Percentiles rank a stretch among this genome's conserved stretches.
Evolutionary conservation across 768 basidiomycete species (phyloP).

Genomic region (Kwoniella sp.): DNA sequence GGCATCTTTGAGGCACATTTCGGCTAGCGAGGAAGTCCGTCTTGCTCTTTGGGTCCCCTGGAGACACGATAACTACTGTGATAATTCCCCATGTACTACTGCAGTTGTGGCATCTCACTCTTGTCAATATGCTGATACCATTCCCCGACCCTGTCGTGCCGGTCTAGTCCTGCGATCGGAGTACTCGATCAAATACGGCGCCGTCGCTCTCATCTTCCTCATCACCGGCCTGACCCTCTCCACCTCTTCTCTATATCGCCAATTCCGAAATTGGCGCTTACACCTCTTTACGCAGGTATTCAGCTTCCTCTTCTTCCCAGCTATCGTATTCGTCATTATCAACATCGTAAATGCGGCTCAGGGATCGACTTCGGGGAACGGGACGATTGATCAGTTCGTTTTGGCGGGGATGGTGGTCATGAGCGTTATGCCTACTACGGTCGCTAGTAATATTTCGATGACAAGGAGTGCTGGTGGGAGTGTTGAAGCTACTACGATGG

Average conservation of each 20-base stretch:
- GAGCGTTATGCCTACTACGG: constrained; percentile 45
- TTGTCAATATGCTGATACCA: too few relatives aligned
- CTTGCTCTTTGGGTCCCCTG: too few relatives aligned
- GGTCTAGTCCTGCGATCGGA: constrained; percentile 35
- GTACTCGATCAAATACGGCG: constrained; percentile 44
- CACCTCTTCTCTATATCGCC: constrained; percentile 34
- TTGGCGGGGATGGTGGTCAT: constrained; percentile 47
- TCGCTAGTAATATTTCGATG: constrained; percentile 51
- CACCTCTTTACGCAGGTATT: constrained; percentile 48
- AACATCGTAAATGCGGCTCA: constrained; percentile 37
- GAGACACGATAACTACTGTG: too few relatives aligned
- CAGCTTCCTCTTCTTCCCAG: constrained; percentile 44
- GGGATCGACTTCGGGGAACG: constrained; percentile 13
- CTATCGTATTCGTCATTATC: constrained; percentile 43
- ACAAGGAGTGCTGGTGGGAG: constrained; percentile 44
- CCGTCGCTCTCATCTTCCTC: constrained; percentile 45
- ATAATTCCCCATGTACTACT: too few relatives aligned
- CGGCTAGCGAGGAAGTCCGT: too few relatives aligned
- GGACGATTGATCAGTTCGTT: constrained; percentile 37
- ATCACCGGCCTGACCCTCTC: constrained; percentile 48
- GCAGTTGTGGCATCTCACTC: too few relatives aligned
- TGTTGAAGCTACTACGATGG: constrained; percentile 43
- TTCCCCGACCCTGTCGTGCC: neutral
- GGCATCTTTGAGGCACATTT: too few relatives aligned
- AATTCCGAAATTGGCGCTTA: constrained; percentile 39